phyloP scores from a whole-genome alignment of 2,329 filamentous ascomycete species.

The Tricladium varicosporioides region DNA sequence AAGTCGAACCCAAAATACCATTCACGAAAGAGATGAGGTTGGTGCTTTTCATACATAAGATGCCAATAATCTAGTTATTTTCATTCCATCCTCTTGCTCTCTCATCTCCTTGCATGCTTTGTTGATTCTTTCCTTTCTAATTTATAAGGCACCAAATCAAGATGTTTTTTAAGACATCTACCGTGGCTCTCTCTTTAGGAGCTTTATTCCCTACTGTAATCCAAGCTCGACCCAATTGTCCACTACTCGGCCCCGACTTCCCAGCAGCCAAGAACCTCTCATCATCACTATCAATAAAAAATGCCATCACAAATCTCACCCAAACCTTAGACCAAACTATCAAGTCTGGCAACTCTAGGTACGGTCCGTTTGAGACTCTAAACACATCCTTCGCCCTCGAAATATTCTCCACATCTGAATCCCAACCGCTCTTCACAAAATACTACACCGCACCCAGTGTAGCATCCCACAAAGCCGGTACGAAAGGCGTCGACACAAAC shows the following conservation, averaged over 20 bases:
- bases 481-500: not conserved
- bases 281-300: slow-evolving; percentile 9
- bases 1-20: too few species aligned
- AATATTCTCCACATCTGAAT: slow-evolving; percentile 37
- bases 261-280: slow-evolving; percentile 13
- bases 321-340: slow-evolving; percentile 10
- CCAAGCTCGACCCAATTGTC: slow-evolving; percentile 6
- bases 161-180: not conserved
- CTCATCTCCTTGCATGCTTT: too few species aligned
- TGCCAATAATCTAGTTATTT: too few species aligned
- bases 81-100: too few species aligned
- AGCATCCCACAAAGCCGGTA: slow-evolving; percentile 23
- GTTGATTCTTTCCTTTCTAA: too few species aligned
- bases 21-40: too few species aligned
- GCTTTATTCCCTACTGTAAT: not conserved
- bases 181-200: slow-evolving; percentile 2
- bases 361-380: slow-evolving; percentile 14
- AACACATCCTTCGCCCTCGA: slow-evolving; percentile 39
- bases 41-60: too few species aligned
- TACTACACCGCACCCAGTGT: slow-evolving; percentile 37
- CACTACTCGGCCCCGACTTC: slow-evolving; percentile 12
- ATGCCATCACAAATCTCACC: slow-evolving; percentile 14
- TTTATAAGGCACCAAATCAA: not conserved
- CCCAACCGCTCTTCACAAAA: slow-evolving; percentile 33
- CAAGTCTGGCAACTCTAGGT: slow-evolving; percentile 10